Evolutionary conservation across 2,329 filamentous ascomycete species (phyloP).

Genomic region (Microcyclospora pomicola): DNA sequence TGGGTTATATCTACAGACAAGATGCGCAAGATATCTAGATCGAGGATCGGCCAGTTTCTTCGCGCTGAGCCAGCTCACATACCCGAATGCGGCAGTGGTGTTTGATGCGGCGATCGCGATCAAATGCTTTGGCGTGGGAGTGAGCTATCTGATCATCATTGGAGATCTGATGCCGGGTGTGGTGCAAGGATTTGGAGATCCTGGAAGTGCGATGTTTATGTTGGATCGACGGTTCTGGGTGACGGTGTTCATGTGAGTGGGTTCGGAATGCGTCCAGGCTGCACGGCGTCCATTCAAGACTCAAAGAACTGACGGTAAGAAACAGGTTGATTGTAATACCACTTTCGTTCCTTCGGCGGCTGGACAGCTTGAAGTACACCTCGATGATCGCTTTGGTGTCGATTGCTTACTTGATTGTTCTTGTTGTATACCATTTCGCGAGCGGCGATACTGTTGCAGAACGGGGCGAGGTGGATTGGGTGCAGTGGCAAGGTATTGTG

Average conservation of each 20-base stretch:
- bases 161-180: conserved; percentile 97
- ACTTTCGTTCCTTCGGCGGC: conserved; percentile 73
- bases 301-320: background rate
- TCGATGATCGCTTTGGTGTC: conserved; percentile 82
- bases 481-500: conserved; percentile 67
- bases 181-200: conserved; percentile 56
- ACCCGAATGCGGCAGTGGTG: conserved; percentile 85
- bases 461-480: conserved; percentile 58
- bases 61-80: conserved; percentile 90
- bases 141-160: conserved; percentile 97
- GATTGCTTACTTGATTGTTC: conserved; percentile 82
- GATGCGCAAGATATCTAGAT: conserved; percentile 86
- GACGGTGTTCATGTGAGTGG: conserved; percentile 74
- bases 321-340: conserved; percentile 77
- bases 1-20: conserved; percentile 84
- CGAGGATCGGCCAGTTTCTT: conserved; percentile 84
- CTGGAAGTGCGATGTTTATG: conserved; percentile 54
- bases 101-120: conserved; percentile 94
- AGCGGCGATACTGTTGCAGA: conserved; percentile 61
- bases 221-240: conserved; percentile 94
- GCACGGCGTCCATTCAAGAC: background rate
- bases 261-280: background rate
- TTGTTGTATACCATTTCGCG: conserved; percentile 86
- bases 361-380: conserved; percentile 96
- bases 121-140: conserved; percentile 94